Conservation (phyloP, 2,329 filamentous ascomycete species). For the Ilyonectria sp. region DNA sequence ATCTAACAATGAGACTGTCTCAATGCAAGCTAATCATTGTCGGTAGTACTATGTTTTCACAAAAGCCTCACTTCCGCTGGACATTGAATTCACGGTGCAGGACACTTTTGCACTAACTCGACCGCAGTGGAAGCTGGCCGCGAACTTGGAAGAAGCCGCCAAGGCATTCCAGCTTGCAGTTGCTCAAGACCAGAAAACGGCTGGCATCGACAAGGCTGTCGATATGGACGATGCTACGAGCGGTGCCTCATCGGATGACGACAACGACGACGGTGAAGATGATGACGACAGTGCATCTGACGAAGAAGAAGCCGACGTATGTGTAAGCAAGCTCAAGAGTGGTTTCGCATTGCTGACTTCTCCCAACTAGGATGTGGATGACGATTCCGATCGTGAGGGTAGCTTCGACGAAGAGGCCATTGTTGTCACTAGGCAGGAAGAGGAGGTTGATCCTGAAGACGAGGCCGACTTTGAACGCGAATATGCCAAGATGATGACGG, state of each 20-base stretch:
- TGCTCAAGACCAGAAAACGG: conserved; percentile 87
- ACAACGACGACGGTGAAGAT: conserved; percentile 74
- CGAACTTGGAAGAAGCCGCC: conserved; percentile 85
- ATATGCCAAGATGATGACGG: conserved; percentile 98
- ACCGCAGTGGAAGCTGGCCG: conserved; percentile 92
- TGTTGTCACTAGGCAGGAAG: conserved; percentile 90
- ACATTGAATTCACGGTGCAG: conserved; percentile 96
- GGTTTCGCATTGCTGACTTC: conserved; percentile 20
- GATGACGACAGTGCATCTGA: conserved; percentile 73
- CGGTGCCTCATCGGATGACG: conserved; percentile 83
- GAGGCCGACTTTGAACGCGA: conserved; percentile 98
- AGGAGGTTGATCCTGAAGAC: conserved; percentile 91
- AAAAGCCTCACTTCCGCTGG: conserved; percentile 93
- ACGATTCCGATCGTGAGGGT: conserved; percentile 68
- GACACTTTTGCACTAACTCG: conserved; percentile 89
- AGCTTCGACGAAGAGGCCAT: conserved; percentile 90
- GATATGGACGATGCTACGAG: conserved; percentile 83
- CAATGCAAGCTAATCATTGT: background rate
- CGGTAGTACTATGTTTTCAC: conserved; percentile 91
- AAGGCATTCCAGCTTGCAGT: conserved; percentile 90
- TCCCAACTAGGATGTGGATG: conserved; percentile 61
- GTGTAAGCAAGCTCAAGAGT: conserved; percentile 26
- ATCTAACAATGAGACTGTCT: background rate
- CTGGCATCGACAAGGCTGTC: conserved; percentile 76
- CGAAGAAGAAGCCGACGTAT: conserved; percentile 73